Percentiles rank a stretch among this genome's conserved stretches.
These are phyloP conservation scores for Hypoxylon perforatum DNA, from an alignment of 495 filamentous ascomycete species.

Conservation along the genomic window DNA sequence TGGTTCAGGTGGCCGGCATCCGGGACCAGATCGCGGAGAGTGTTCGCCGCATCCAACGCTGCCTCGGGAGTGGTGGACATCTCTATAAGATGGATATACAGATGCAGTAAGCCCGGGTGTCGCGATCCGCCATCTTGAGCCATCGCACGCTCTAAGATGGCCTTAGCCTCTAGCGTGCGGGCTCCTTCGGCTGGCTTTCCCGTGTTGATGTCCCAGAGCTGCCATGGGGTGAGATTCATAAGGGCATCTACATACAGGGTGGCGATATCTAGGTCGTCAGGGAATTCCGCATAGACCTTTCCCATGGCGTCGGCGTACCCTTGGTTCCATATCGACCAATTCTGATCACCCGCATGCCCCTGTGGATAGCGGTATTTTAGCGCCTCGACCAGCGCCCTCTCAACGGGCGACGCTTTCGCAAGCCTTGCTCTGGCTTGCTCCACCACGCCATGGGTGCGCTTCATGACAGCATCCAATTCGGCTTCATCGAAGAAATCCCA, in stretches of 20 bases:
- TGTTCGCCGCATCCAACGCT: constrained; percentile 66
- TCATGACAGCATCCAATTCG: constrained; percentile 62
- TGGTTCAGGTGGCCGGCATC: constrained; percentile 78
- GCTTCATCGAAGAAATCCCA: constrained; percentile 72
- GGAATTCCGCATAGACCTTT: constrained; percentile 62
- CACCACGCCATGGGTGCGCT: constrained; percentile 57
- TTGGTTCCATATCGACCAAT: constrained; percentile 64
- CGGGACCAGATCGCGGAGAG: constrained; percentile 70
- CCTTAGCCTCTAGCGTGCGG: constrained; percentile 67
- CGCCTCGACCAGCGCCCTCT: constrained; percentile 68
- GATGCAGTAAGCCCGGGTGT: constrained; percentile 73
- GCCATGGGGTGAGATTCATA: constrained; percentile 78
- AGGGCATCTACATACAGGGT: constrained; percentile 72
- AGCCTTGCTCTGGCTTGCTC: constrained; percentile 49
- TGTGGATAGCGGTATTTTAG: constrained; percentile 66
- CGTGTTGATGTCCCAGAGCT: constrained; percentile 70
- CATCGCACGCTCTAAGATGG: constrained; percentile 65
- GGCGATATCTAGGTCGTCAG: constrained; percentile 69
- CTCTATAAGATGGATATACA: constrained; percentile 81
- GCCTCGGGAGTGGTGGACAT: constrained; percentile 72
- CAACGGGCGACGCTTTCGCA: constrained; percentile 53
- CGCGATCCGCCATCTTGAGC: constrained; percentile 49
- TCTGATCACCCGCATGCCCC: constrained; percentile 45
- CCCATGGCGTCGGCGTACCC: constrained; percentile 71
- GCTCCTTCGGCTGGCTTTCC: constrained; percentile 65